phyloP scores from a whole-genome alignment of 805 yeast species.

The Candida nemodendra region DNA sequence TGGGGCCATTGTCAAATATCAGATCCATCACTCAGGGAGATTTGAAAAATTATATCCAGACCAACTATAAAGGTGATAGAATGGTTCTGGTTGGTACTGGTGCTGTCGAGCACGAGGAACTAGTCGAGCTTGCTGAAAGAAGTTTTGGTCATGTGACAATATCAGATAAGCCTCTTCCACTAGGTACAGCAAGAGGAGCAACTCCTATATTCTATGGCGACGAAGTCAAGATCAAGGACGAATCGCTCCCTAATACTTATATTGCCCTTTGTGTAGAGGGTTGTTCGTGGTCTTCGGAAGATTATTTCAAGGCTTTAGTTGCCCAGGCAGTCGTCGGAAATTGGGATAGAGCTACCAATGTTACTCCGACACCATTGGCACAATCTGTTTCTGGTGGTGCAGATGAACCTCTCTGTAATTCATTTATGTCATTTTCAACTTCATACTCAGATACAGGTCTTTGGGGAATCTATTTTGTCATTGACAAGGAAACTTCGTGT shows the following conservation, averaged over 20 bases:
- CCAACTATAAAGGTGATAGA: conserved; percentile 92
- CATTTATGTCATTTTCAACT: conserved; percentile 95
- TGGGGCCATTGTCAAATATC: conserved; percentile 92
- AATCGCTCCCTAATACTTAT: conserved; percentile 82
- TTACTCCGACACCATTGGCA: conserved; percentile 83
- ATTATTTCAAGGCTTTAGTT: conserved; percentile 90
- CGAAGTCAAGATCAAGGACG: conserved; percentile 81
- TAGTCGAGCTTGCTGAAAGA: conserved; percentile 72
- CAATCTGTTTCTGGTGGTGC: conserved; percentile 50
- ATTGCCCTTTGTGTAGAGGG: conserved; percentile 97
- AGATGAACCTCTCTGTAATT: conserved; percentile 74
- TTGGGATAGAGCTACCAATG: conserved; percentile 92
- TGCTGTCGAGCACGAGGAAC: conserved; percentile 81
- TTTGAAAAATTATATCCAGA: conserved; percentile 71
- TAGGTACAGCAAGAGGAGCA: conserved; percentile 72
- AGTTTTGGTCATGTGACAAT: conserved; percentile 70
- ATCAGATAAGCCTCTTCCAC: conserved; percentile 55
- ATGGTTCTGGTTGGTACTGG: conserved; percentile 99
- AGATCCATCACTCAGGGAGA: conserved; percentile 75
- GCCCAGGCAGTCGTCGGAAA: conserved; percentile 97
- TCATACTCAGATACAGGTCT: conserved; percentile 96
- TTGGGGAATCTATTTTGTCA: conserved; percentile 93
- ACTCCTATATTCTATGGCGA: conserved; percentile 82
- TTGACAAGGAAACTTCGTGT: conserved; percentile 70
- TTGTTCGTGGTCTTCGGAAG: conserved; percentile 94